phyloP scores from a whole-genome alignment of 2,329 filamentous ascomycete genomes.

The Pseudogymnoascus sp. region DNA sequence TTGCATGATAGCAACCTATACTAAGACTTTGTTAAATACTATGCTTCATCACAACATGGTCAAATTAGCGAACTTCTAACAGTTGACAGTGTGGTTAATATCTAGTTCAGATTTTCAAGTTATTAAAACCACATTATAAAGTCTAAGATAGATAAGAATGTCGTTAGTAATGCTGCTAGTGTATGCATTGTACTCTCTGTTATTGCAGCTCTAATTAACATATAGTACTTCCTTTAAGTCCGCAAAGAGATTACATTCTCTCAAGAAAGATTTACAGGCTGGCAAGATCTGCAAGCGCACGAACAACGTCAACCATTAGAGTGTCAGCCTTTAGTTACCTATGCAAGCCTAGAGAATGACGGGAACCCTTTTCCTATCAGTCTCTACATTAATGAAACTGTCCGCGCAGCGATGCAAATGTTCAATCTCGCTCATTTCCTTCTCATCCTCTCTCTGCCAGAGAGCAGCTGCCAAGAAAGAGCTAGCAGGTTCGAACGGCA shows the following conservation, averaged over 20 bases:
- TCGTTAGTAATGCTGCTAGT: too few species aligned
- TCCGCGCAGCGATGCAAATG: slow-evolving; percentile 16
- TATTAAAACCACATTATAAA: too few species aligned
- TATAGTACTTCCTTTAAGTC: too few species aligned
- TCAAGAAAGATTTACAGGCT: neutral
- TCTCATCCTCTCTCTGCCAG: slow-evolving; percentile 13
- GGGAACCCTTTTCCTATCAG: neutral
- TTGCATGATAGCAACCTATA: too few species aligned
- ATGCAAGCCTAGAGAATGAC: neutral
- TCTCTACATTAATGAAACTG: slow-evolving; percentile 2
- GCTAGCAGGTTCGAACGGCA: neutral
- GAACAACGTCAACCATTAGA: neutral
- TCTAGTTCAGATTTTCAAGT: too few species aligned
- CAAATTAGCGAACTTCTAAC: too few species aligned
- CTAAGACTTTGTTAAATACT: too few species aligned
- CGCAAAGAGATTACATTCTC: slow-evolving; percentile 4
- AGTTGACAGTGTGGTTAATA: too few species aligned
- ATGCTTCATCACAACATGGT: too few species aligned
- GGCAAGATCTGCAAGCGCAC: neutral
- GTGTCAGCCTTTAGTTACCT: neutral
- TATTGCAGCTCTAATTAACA: too few species aligned
- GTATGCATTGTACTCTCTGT: too few species aligned
- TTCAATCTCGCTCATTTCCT: slow-evolving; percentile 14
- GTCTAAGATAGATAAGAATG: too few species aligned
- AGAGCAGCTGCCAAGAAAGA: neutral